Conservation (phyloP, 1,284 basidiomycete species). For the Filobasidium uniguttulatum region DNA sequence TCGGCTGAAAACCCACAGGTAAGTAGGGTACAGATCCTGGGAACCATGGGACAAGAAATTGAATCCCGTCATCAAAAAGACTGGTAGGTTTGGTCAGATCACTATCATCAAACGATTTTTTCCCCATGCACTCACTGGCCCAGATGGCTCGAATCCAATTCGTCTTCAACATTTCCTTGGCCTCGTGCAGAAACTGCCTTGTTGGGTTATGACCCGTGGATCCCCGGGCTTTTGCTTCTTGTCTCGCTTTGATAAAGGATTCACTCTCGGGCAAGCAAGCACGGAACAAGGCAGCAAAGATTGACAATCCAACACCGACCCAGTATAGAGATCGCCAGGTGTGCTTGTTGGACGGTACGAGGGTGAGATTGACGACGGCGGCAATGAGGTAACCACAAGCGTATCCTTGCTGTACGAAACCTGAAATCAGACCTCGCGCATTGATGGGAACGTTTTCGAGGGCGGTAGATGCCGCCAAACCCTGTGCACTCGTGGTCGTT, state of each 20-base stretch:
- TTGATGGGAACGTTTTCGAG: slow-evolving; percentile 83
- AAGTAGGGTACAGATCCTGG: slow-evolving; percentile 54
- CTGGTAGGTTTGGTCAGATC: not conserved
- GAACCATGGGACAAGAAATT: slow-evolving; percentile 87
- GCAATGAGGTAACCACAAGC: slow-evolving; percentile 43
- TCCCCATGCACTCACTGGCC: slow-evolving; percentile 48
- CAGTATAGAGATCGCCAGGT: slow-evolving; percentile 43
- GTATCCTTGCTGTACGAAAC: slow-evolving; percentile 72
- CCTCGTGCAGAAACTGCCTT: slow-evolving; percentile 58
- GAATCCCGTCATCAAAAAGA: slow-evolving; percentile 46
- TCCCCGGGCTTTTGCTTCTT: slow-evolving; percentile 35
- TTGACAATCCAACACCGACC: slow-evolving; percentile 51
- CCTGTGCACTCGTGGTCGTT: not conserved
- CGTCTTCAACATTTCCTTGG: slow-evolving; percentile 55
- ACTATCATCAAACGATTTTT: too few relatives aligned
- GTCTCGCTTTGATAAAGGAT: slow-evolving; percentile 46
- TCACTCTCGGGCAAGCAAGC: slow-evolving; percentile 64
- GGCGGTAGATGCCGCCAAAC: slow-evolving; percentile 41
- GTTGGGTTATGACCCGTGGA: slow-evolving; percentile 43
- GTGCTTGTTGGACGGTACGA: slow-evolving; percentile 32
- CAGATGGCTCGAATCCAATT: slow-evolving; percentile 66
- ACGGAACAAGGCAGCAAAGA: slow-evolving; percentile 60
- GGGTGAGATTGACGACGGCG: slow-evolving; percentile 57
- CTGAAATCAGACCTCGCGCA: slow-evolving; percentile 69
- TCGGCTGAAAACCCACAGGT: slow-evolving; percentile 44